Evolutionary conservation across 257 asterid genomes (phyloP), one percentile per base, ranked within the genome.

Genomic region (Solanum medicagineum): DNA sequence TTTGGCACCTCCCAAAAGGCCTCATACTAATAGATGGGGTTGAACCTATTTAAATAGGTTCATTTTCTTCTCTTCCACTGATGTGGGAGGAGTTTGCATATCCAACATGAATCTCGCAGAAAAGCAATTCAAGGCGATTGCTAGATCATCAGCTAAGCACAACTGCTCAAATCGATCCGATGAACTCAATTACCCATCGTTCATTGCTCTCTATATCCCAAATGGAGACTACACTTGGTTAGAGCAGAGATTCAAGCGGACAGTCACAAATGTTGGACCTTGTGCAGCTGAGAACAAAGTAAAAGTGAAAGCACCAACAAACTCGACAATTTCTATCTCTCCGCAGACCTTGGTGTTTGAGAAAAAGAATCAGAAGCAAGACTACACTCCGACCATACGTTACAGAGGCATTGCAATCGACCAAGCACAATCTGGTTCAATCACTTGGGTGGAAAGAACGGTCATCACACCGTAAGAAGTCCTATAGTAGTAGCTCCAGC

Each of bases 131-230:
- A 47, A 11, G 19, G 22, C 62, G 3, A 62, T 86, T 56, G 57
- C 82, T 13, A 74, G 84, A 29, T 73, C 74, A 63, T 12, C 55
- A 55, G 57, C 79, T 69, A 17, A 24, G 5, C 55, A 70, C 80
- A 65, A 83, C 47, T 86, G 88, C 56, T 60, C 60, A 60, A 86
- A 63, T 26, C 83, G 79, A 13, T 74, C 84, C 3, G 5, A 13
- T 1, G 68, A 86, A 62, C 22, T 86, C 14, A 86, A 86, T 59
- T 86, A 86, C 73, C 87, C 86, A 0, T 63, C 89, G 7, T 86
- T 86, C 54, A 57, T 74, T 8, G 84, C 65, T 13, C 24, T 74
- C 9, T 42, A 9, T 51, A 20, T 19, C 77, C 77, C 51, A 8
- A 4, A 8, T 22, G 81, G 44, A 20, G 7, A 20, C 13, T 15